Base-by-base conservation (phyloP, 768 basidiomycete genomes). In the Calocybe gangraenosa region DNA sequence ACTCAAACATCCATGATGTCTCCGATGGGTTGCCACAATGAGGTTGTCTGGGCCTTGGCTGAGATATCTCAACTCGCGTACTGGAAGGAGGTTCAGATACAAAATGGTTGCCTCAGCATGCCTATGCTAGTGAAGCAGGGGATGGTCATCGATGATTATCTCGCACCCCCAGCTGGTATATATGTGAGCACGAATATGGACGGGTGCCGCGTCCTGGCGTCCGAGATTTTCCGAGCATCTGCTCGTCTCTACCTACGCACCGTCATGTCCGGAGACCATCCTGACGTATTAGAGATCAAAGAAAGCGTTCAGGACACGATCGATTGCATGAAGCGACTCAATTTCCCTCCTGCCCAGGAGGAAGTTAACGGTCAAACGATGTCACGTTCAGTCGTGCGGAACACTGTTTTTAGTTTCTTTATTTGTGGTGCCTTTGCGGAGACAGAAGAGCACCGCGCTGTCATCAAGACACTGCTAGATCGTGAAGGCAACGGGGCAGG, bases 21-120 rank as follows among this genome's bases (percentile, higher is more conserved):
- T 35, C 75, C 87, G 4, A 92, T 92, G 87, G 89, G 89, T 15
- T 90, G 89, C 69, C 82, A 86, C 55, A 88, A 90, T 64, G 66
- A 71, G 48, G 79, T 87, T 43, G 79, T 92, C 38, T 83, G 85
- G 72, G 87, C 85, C 20, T 71, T 92, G 35, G 85, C 90, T 3
- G 81, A 89, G 66, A 84, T 78, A 30, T 78, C 83, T 9, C 66
- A 64, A 15, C 74, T 92, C 13, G 73, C 83, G 33, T 55, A 49
- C 42, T 92, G 86, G 87, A 90, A 89, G 65, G 66, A 68, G 15
- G 42, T 41, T 0, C 65, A 78, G 42, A 44, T 47, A 48, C 47
- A 23, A 0, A 52, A 48, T 3, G 78, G 81, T 32, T 58, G 59
- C 36, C 75, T 90, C 17, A 83, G 79, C 64, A 59, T 83, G 19